A percentile compares a stretch with the other conserved stretches of the same genome.
These are phyloP conservation scores for Yamadazyma nakazawae DNA, from an alignment of 805 yeast species.

Conservation along the genomic window DNA sequence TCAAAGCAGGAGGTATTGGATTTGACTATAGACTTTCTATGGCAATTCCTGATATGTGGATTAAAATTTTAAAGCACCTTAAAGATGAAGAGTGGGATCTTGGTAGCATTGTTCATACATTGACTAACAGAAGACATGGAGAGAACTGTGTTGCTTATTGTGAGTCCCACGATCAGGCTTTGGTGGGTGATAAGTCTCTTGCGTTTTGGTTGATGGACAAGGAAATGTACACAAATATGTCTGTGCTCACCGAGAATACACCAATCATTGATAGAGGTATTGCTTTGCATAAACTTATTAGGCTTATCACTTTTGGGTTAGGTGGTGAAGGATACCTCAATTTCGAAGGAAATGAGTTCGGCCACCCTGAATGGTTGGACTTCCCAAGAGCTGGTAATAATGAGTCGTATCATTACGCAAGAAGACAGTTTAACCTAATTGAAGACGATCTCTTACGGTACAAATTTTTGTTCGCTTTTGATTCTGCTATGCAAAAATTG, in stretches of 20 bases:
- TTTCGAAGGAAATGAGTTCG: constrained; percentile 97
- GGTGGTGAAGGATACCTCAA: constrained; percentile 97
- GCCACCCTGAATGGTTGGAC: constrained; percentile 98
- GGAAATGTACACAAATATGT: constrained; percentile 97
- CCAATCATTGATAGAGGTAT: constrained; percentile 85
- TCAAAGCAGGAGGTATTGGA: constrained; percentile 80
- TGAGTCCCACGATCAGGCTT: constrained; percentile 96
- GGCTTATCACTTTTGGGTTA: constrained; percentile 81
- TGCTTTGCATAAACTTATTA: constrained; percentile 85
- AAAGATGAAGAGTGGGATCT: constrained; percentile 90
- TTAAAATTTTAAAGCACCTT: constrained; percentile 80
- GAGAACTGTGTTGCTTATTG: constrained; percentile 90
- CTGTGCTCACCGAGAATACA: constrained; percentile 65
- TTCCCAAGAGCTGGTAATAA: constrained; percentile 89
- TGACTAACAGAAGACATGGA: constrained; percentile 82
- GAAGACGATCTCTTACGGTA: constrained; percentile 80
- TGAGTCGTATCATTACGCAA: constrained; percentile 88
- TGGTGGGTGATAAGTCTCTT: constrained; percentile 93
- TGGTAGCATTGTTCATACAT: constrained; percentile 71
- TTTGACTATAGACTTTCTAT: constrained; percentile 91
- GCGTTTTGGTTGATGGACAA: constrained; percentile 99
- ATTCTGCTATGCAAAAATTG: constrained; percentile 74
- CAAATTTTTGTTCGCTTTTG: constrained; percentile 76
- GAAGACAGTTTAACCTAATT: constrained; percentile 88
- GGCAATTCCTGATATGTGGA: constrained; percentile 99